Conservation (phyloP, 2,329 filamentous ascomycete species). For the Aspergillus pseudonomiae region DNA sequence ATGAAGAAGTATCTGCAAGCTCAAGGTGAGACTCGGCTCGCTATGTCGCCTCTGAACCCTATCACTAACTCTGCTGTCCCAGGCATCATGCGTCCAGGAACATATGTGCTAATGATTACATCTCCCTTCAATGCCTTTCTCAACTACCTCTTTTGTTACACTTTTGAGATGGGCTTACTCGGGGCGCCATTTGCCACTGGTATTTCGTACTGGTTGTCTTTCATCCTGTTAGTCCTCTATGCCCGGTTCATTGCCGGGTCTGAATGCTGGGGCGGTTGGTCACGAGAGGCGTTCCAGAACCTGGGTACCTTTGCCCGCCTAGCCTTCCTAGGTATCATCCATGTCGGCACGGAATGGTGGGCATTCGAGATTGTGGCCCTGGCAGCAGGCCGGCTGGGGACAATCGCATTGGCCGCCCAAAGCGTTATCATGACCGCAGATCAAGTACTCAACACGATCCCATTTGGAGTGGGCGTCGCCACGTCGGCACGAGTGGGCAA, state of each 20-base stretch:
- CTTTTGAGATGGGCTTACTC: conserved; percentile 69
- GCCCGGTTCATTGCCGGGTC: conserved; percentile 69
- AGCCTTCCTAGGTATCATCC: conserved; percentile 74
- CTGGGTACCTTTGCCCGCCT: conserved; percentile 72
- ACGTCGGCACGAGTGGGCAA: conserved; percentile 79
- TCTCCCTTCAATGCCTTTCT: conserved; percentile 62
- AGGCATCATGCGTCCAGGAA: conserved; percentile 67
- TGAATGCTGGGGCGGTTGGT: conserved; percentile 79
- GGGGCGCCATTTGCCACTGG: conserved; percentile 82
- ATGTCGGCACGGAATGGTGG: conserved; percentile 93
- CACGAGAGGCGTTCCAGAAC: conserved; percentile 66
- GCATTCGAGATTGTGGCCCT: conserved; percentile 89
- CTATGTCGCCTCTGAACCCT: not conserved
- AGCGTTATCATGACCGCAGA: conserved; percentile 89
- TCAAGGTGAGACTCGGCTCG: conserved; percentile 48
- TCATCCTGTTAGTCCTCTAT: conserved; percentile 74
- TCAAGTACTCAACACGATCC: conserved; percentile 81
- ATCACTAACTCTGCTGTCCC: not conserved
- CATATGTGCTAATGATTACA: conserved; percentile 63
- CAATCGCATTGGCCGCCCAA: conserved; percentile 77
- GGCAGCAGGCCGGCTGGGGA: conserved; percentile 78
- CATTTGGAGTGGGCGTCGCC: conserved; percentile 83
- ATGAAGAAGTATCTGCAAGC: conserved; percentile 67
- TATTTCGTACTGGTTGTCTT: conserved; percentile 84
- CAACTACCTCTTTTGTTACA: conserved; percentile 73